These are phyloP conservation scores for Calonectria fujianensis DNA, from an alignment of 2,329 filamentous ascomycete species.

Conservation along the genomic window DNA sequence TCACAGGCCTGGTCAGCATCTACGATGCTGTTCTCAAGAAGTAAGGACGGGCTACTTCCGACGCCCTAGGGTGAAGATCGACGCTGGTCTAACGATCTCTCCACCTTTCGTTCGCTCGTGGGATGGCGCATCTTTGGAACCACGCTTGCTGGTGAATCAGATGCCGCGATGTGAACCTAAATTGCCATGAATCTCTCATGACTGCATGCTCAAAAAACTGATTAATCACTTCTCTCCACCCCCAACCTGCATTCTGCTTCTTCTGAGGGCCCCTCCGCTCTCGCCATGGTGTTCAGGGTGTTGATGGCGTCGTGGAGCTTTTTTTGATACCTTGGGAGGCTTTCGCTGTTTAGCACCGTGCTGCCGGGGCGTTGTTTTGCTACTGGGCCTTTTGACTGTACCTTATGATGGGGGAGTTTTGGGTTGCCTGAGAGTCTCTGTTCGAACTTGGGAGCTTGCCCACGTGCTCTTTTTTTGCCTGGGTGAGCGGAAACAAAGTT, in stretches of 20 bases:
- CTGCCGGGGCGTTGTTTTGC: slow-evolving; percentile 3
- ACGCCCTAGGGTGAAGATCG: not conserved
- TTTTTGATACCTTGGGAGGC: slow-evolving; percentile 54
- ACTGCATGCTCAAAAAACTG: slow-evolving; percentile 27
- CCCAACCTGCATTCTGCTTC: slow-evolving; percentile 42
- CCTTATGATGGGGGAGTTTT: slow-evolving; percentile 31
- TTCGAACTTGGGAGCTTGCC: slow-evolving; percentile 4
- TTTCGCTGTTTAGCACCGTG: slow-evolving; percentile 29
- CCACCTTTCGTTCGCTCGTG: slow-evolving; percentile 1
- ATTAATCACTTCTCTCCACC: slow-evolving; percentile 21
- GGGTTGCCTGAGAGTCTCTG: slow-evolving; percentile 12
- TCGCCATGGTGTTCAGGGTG: slow-evolving; percentile 56
- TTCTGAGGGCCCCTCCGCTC: slow-evolving; percentile 40
- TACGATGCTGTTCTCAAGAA: slow-evolving; percentile 87
- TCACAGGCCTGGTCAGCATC: slow-evolving; percentile 81
- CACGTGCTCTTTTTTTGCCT: not conserved
- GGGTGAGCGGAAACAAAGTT: not conserved
- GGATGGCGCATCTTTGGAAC: not conserved
- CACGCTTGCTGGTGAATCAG: not conserved
- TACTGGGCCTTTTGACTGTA: slow-evolving; percentile 33
- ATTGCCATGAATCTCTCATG: slow-evolving; percentile 28
- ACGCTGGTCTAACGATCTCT: not conserved
- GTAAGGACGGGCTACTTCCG: slow-evolving; percentile 60
- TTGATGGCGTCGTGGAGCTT: slow-evolving; percentile 56
- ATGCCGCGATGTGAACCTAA: slow-evolving; percentile 16